These are phyloP conservation scores for Rugonectria rugulosa DNA, from an alignment of 2,329 filamentous ascomycete species.

Conservation along the genomic window DNA sequence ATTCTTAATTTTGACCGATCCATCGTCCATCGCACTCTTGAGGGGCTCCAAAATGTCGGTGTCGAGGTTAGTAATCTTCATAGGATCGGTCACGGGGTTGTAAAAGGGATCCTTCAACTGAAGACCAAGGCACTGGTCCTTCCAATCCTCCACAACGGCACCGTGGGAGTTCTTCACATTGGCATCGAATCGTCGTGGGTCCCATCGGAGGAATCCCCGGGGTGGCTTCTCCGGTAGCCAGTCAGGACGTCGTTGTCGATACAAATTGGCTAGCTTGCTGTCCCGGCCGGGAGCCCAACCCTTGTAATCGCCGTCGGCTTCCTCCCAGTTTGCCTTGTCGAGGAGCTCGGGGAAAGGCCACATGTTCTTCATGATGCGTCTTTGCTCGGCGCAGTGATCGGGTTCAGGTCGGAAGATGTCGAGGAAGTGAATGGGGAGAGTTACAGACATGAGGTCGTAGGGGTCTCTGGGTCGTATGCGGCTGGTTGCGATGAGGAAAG, in stretches of 20 bases:
- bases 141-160: constrained; percentile 9
- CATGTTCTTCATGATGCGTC: constrained; percentile 30
- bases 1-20: constrained; percentile 51
- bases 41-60: constrained; percentile 42
- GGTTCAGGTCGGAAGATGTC: constrained; percentile 38
- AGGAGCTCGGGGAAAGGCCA: constrained; percentile 44
- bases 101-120: constrained; percentile 45
- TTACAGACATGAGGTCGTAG: constrained; percentile 43
- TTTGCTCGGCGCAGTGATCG: constrained; percentile 38
- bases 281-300: constrained; percentile 42
- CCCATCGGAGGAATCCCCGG: constrained; percentile 42
- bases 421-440: constrained; percentile 42
- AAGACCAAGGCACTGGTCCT: constrained; percentile 28
- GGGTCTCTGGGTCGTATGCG: constrained; percentile 41
- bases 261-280: constrained; percentile 35
- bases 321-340: constrained; percentile 35
- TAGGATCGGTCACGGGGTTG: constrained; percentile 47
- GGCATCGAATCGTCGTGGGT: constrained; percentile 35
- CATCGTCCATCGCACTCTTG: constrained; percentile 35
- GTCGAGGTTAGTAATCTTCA: constrained; percentile 51
- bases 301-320: constrained; percentile 40
- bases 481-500: constrained; percentile 33
- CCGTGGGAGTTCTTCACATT: constrained; percentile 27
- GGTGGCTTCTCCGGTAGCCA: constrained; percentile 41
- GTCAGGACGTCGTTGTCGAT: constrained; percentile 36